Conservation (phyloP, 2,329 filamentous ascomycete species). For the Niveomyces coronatus region DNA sequence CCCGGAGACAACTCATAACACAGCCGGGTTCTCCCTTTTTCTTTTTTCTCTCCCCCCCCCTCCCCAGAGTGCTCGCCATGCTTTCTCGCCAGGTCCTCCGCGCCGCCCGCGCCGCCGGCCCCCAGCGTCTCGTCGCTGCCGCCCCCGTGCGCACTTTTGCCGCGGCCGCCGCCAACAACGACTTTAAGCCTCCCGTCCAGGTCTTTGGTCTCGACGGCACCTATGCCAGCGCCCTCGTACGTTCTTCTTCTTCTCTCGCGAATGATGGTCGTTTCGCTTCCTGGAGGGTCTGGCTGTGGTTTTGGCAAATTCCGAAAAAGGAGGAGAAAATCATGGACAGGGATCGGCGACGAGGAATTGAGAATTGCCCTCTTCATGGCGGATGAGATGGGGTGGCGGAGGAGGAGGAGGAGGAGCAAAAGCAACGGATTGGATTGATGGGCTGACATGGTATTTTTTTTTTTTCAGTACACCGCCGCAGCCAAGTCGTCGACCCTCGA, state of each 20-base stretch:
- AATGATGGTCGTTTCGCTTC: neutral
- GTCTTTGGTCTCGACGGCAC: slow-evolving; percentile 96
- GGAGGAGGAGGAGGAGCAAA: too few species aligned
- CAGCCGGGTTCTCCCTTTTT: too few species aligned
- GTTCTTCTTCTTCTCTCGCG: slow-evolving; percentile 21
- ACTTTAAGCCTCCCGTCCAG: slow-evolving; percentile 74
- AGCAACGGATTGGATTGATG: too few species aligned
- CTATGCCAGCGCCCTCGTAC: slow-evolving; percentile 96
- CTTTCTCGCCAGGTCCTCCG: slow-evolving; percentile 51
- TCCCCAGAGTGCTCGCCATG: slow-evolving; percentile 29
- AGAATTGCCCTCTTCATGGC: too few species aligned
- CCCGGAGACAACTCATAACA: too few species aligned
- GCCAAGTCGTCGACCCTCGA: slow-evolving; percentile 82
- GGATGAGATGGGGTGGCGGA: too few species aligned
- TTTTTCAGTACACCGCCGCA: slow-evolving; percentile 81
- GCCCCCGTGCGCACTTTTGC: slow-evolving; percentile 67
- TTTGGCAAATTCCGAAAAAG: too few species aligned
- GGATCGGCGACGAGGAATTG: too few species aligned
- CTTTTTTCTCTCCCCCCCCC: neutral
- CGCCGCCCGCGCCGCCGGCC: slow-evolving; percentile 45
- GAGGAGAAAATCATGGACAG: too few species aligned
- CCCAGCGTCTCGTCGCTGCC: slow-evolving; percentile 42
- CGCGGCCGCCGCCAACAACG: slow-evolving; percentile 55
- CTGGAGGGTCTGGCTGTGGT: too few species aligned
- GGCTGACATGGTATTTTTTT: slow-evolving; percentile 17